Evolutionary conservation across 2,329 filamentous ascomycete species (phyloP), one percentile per base, ranked within the genome.

Genomic region (Botryosphaeria agaves): DNA sequence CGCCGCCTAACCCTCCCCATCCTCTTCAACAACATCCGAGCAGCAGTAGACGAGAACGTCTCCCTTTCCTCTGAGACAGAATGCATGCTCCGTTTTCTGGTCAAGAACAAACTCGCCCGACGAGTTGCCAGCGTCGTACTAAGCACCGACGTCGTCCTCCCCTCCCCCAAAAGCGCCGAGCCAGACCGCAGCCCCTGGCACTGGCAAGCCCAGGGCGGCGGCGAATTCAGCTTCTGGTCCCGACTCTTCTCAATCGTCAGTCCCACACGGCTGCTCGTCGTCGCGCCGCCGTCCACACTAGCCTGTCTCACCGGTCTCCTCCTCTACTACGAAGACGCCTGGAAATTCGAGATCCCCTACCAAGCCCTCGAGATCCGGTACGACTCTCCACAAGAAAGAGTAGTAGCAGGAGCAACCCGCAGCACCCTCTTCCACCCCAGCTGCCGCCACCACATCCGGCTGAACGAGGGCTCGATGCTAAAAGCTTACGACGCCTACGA

Each of bases 391-490:
- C n/a, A n/a, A n/a, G n/a, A n/a, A n/a, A n/a, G n/a, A n/a, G n/a
- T n/a, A n/a, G n/a, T n/a, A n/a, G n/a, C n/a, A n/a, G n/a, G n/a
- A n/a, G n/a, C n/a, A n/a, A 33, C 5, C 32, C n/a, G n/a, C n/a
- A n/a, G n/a, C n/a, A n/a, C n/a, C n/a, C n/a, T n/a, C n/a, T n/a
- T n/a, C n/a, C n/a, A n/a, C n/a, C n/a, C n/a, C n/a, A n/a, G n/a
- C n/a, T n/a, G n/a, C n/a, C n/a, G n/a, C n/a, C n/a, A 28, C 0
- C 62, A 66, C 12, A 42, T 83, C 0, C 56, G 67, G 2, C 66
- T 83, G 38, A 85, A 85, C 46, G 79, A 87, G 53, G 76, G 77
- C 6, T 81, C 76, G 0, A 81, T 72, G 4, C 64, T 77, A n/a
- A 64, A 64, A 34, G 75, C 71, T 5, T 85, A 81, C 52, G 65